Percentiles rank a stretch among this genome's conserved stretches.
These are phyloP conservation scores for Apiotrichum domesticum DNA, from an alignment of 1,284 basidiomycete genomes.

Conservation along the genomic window DNA sequence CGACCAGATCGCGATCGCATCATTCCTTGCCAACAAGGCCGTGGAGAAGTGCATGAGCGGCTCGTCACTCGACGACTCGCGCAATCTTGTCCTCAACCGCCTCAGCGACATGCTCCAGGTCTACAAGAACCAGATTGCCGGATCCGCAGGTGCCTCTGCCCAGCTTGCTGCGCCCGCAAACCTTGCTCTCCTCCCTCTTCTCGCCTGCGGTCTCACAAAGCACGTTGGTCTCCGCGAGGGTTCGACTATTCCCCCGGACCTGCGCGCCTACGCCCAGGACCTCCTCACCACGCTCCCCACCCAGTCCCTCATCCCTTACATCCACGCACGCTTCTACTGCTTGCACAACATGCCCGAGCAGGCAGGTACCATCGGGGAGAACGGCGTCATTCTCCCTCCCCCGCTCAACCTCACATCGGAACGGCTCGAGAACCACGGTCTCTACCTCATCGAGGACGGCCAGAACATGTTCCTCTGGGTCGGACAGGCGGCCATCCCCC, in stretches of 20 bases:
- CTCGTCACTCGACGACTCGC: slow-evolving; percentile 73
- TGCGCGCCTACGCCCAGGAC: slow-evolving; percentile 90
- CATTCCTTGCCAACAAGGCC: slow-evolving; percentile 90
- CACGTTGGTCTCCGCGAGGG: slow-evolving; percentile 94
- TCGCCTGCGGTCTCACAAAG: slow-evolving; percentile 85
- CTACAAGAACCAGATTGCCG: slow-evolving; percentile 96
- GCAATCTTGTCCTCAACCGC: slow-evolving; percentile 85
- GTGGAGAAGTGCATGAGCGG: slow-evolving; percentile 86
- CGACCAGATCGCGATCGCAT: slow-evolving; percentile 87
- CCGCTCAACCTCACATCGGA: slow-evolving; percentile 91
- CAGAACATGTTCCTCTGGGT: slow-evolving; percentile 98
- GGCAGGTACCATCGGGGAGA: slow-evolving; percentile 43
- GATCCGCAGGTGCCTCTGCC: slow-evolving; percentile 85
- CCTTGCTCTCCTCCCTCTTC: slow-evolving; percentile 84
- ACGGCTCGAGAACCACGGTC: slow-evolving; percentile 85
- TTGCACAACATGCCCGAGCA: slow-evolving; percentile 78
- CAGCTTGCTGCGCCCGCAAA: slow-evolving; percentile 89
- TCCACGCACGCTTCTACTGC: slow-evolving; percentile 92
- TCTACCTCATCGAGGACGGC: slow-evolving; percentile 95
- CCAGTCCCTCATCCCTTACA: slow-evolving; percentile 85
- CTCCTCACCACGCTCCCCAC: slow-evolving; percentile 86
- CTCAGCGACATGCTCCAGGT: slow-evolving; percentile 83
- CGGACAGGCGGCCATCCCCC: slow-evolving; percentile 91
- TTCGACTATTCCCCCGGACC: slow-evolving; percentile 90
- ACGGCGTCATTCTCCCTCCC: slow-evolving; percentile 39